phyloP scores from a whole-genome alignment of 441 rosid species.

The Flueggea neowawraea region DNA sequence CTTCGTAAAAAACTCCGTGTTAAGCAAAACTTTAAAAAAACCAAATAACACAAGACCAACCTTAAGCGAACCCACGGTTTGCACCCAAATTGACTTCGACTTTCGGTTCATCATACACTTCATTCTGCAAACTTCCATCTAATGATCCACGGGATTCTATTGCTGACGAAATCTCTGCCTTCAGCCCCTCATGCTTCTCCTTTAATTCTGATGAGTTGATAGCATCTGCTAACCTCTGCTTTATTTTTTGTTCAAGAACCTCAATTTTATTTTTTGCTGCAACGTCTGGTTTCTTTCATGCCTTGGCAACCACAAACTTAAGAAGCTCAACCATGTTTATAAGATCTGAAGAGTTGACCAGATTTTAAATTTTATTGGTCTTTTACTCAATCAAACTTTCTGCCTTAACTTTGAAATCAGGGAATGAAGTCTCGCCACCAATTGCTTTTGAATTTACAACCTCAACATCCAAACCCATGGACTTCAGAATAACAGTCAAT shows the following conservation, averaged over 20 bases:
- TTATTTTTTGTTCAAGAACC: constrained; percentile 58
- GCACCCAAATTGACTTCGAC: too few relatives aligned
- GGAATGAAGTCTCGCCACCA: constrained; percentile 25
- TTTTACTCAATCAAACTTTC: constrained; percentile 51
- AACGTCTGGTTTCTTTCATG: constrained; percentile 40
- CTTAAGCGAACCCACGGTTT: too few relatives aligned
- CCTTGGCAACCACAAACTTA: constrained; percentile 61
- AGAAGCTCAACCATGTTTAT: constrained; percentile 54
- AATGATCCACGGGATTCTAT: too few relatives aligned
- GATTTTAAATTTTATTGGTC: constrained; percentile 43
- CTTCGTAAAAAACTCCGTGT: too few relatives aligned
- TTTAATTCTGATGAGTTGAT: constrained; percentile 46
- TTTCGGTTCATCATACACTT: too few relatives aligned
- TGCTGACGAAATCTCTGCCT: constrained; percentile 41
- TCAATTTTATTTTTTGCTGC: constrained; percentile 45
- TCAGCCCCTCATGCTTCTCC: constrained; percentile 49
- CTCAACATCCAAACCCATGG: constrained; percentile 58
- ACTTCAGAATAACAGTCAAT: constrained; percentile 41
- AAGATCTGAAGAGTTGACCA: constrained; percentile 47
- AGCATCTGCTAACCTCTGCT: constrained; percentile 51
- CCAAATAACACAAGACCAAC: too few relatives aligned
- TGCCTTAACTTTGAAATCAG: constrained; percentile 31
- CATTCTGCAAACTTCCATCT: too few relatives aligned
- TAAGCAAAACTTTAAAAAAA: not conserved
- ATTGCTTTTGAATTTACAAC: constrained; percentile 29